Percentiles rank a stretch among this genome's conserved stretches.
phyloP scores from a whole-genome alignment of 352 stramenopile species.

The Globisporangium alternatum region DNA sequence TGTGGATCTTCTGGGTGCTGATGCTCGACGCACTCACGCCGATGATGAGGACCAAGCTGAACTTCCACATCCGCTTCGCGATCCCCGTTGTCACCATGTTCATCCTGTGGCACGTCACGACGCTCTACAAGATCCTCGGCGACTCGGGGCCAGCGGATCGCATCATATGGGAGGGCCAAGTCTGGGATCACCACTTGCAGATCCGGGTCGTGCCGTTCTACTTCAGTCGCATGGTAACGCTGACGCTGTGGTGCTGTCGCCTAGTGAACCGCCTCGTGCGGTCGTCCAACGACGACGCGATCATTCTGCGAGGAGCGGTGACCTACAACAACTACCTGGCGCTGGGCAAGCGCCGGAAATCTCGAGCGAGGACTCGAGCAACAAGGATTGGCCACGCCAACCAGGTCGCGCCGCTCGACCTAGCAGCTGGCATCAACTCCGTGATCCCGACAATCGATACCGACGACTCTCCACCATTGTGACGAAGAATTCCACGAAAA shows the following conservation, averaged over 20 bases:
- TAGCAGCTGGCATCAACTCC: not conserved
- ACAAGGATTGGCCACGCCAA: not conserved
- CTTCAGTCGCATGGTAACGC: slow-evolving; percentile 21
- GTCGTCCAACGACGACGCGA: slow-evolving; percentile 16
- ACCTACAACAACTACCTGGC: slow-evolving; percentile 29
- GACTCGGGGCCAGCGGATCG: slow-evolving; percentile 13
- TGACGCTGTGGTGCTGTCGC: slow-evolving; percentile 16
- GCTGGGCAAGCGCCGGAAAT: not conserved
- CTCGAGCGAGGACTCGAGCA: slow-evolving; percentile 2
- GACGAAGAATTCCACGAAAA: not conserved
- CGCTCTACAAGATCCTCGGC: slow-evolving; percentile 7
- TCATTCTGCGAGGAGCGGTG: slow-evolving; percentile 27
- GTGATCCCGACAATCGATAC: not conserved
- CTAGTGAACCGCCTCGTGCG: slow-evolving; percentile 12
- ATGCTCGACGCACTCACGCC: slow-evolving; percentile 33
- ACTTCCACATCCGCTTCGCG: slow-evolving; percentile 21
- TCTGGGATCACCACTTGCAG: slow-evolving; percentile 10
- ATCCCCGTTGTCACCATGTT: slow-evolving; percentile 19
- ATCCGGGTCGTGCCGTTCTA: slow-evolving; percentile 22
- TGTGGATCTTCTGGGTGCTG: slow-evolving; percentile 30
- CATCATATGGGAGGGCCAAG: slow-evolving; percentile 11
- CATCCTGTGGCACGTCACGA: slow-evolving; percentile 16
- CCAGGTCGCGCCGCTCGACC: not conserved
- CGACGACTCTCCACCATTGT: not conserved
- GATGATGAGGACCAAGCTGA: slow-evolving; percentile 25